phyloP scores from a whole-genome alignment of 495 filamentous ascomycete species.

The Mytilinidion resinicola region DNA sequence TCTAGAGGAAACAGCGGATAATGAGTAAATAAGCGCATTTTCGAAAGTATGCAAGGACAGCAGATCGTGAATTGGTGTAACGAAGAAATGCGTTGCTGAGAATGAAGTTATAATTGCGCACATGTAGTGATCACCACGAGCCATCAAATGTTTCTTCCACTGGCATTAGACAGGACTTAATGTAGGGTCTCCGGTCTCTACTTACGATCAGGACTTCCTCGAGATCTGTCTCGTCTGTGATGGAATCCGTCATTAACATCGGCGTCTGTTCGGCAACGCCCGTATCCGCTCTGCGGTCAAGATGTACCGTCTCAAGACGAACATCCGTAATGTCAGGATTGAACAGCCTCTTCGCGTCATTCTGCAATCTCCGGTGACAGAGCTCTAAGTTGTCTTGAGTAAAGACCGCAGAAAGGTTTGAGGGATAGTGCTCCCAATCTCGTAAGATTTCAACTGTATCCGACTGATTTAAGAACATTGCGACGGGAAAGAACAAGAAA shows the following conservation, averaged over 20 bases:
- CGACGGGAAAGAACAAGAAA: no score
- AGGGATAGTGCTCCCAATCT: background rate
- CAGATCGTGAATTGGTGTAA: no score
- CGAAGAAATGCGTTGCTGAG: no score
- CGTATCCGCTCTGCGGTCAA: background rate
- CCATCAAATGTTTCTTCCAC: background rate
- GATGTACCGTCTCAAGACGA: background rate
- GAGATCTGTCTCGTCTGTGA: background rate
- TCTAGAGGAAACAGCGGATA: background rate
- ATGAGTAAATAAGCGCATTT: no score
- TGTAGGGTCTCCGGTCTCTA: background rate
- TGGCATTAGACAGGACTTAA: background rate
- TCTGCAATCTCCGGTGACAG: background rate
- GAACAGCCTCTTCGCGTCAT: background rate
- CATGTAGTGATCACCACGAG: background rate
- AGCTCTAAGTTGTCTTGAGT: background rate
- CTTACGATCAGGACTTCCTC: background rate
- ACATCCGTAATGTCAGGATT: background rate
- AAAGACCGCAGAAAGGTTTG: background rate
- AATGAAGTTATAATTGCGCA: no score
- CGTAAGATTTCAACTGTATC: background rate
- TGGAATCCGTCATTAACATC: background rate
- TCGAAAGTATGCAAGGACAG: no score
- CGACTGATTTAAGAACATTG: background rate
- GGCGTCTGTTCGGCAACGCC: background rate